These are phyloP conservation scores for Mycena sp. DNA, from an alignment of 1,284 basidiomycete genomes.

Conservation along the genomic window DNA sequence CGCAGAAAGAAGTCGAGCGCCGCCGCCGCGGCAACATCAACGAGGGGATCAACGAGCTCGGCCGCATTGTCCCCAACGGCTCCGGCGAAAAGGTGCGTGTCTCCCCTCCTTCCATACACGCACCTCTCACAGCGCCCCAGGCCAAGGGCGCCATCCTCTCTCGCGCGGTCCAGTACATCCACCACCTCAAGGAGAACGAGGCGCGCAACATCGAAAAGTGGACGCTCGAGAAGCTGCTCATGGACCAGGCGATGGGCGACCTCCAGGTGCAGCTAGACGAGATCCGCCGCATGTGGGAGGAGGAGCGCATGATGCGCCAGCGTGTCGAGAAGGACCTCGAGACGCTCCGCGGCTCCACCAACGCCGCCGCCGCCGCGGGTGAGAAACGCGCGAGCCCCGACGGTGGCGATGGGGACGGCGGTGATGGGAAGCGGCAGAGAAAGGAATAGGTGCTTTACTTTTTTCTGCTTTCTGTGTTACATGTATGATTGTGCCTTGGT, in stretches of 20 bases:
- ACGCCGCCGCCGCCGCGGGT: constrained; percentile 25
- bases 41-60: constrained; percentile 93
- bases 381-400: constrained; percentile 30
- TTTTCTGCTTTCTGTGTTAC: not conserved
- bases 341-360: constrained; percentile 44
- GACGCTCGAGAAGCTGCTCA: constrained; percentile 92
- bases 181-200: constrained; percentile 90
- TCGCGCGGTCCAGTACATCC: constrained; percentile 89
- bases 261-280: constrained; percentile 83
- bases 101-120: too few species aligned
- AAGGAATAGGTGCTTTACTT: constrained; percentile 25
- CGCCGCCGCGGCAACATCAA: constrained; percentile 94
- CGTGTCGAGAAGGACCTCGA: constrained; percentile 70
- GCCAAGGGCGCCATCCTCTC: constrained; percentile 89
- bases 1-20: constrained; percentile 96
- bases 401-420: constrained; percentile 20
- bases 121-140: too few species aligned
- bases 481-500: not conserved
- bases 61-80: constrained; percentile 87
- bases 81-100: constrained; percentile 90
- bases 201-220: constrained; percentile 92
- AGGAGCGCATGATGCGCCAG: constrained; percentile 67
- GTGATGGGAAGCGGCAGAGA: constrained; percentile 25
- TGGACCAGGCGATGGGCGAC: constrained; percentile 92
- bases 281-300: constrained; percentile 76